phyloP scores from a whole-genome alignment of 108 stramenopile genomes.

The Epithemia pelagica region DNA sequence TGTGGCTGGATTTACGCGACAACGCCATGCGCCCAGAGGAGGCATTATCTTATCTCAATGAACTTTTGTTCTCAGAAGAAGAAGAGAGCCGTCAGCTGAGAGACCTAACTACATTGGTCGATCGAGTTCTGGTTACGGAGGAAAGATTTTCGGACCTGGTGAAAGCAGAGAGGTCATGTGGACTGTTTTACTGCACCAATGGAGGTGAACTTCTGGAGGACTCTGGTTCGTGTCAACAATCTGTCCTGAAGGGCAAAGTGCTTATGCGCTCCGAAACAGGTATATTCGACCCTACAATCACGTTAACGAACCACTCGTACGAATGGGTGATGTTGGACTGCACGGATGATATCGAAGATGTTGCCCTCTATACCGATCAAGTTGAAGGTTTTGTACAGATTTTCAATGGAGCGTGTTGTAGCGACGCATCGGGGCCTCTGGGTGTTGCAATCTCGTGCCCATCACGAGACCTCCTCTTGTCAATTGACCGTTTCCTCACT shows the following conservation, averaged over 20 bases:
- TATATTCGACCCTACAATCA: slow-evolving; percentile 1
- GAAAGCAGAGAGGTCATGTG: neutral
- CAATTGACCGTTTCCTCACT: neutral
- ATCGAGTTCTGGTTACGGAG: slow-evolving; percentile 8
- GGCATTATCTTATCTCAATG: slow-evolving; percentile 16
- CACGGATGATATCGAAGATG: neutral
- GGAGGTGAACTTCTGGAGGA: neutral
- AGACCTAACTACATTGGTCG: neutral
- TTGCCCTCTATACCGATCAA: neutral
- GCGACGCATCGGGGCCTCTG: no score
- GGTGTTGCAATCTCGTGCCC: neutral
- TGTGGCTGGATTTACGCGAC: slow-evolving; percentile 48
- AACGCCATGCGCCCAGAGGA: slow-evolving; percentile 29
- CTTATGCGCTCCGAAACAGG: neutral
- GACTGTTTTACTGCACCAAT: neutral
- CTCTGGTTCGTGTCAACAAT: neutral
- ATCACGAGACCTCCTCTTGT: neutral
- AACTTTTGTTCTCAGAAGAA: neutral
- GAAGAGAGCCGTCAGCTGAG: neutral
- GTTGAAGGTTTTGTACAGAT: neutral
- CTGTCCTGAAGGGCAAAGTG: neutral
- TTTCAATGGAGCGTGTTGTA: neutral
- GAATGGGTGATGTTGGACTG: neutral
- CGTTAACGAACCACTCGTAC: neutral
- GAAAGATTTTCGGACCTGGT: neutral